Conservation (phyloP, 805 yeast genomes). For the Ogataea saltuana region DNA sequence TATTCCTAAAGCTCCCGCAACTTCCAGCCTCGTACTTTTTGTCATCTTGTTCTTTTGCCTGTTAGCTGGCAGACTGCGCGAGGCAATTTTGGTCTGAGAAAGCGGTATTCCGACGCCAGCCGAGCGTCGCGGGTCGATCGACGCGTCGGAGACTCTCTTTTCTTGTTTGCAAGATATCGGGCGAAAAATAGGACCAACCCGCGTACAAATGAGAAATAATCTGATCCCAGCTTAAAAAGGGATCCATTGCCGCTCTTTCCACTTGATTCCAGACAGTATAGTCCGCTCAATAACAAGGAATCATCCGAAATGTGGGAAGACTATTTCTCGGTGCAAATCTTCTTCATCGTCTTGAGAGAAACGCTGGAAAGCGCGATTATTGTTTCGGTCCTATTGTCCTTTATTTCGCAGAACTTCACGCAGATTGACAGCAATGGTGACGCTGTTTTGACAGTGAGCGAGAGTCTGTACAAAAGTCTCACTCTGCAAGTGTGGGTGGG, state of each 20-base stretch:
- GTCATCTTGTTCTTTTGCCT: background rate
- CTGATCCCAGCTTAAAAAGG: no score
- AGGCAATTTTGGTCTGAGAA: background rate
- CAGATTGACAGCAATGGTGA: constrained; percentile 34
- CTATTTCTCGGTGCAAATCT: constrained; percentile 69
- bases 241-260: no score
- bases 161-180: no score
- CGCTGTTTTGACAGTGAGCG: constrained; percentile 33
- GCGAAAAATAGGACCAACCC: no score
- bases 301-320: constrained; percentile 40
- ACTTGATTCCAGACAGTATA: no score
- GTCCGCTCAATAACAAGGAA: background rate
- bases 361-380: constrained; percentile 77
- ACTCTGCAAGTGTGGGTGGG: constrained; percentile 81
- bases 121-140: background rate
- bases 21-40: no score
- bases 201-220: no score
- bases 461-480: constrained; percentile 42
- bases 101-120: constrained; percentile 2
- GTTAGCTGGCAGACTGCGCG: constrained; percentile 4
- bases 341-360: constrained; percentile 71
- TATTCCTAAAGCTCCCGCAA: no score
- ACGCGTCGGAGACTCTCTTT: background rate
- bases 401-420: constrained; percentile 60
- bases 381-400: constrained; percentile 70